Evolutionary conservation across 2,329 filamentous ascomycete genomes (phyloP).

Genomic region (Alternaria viburni): DNA sequence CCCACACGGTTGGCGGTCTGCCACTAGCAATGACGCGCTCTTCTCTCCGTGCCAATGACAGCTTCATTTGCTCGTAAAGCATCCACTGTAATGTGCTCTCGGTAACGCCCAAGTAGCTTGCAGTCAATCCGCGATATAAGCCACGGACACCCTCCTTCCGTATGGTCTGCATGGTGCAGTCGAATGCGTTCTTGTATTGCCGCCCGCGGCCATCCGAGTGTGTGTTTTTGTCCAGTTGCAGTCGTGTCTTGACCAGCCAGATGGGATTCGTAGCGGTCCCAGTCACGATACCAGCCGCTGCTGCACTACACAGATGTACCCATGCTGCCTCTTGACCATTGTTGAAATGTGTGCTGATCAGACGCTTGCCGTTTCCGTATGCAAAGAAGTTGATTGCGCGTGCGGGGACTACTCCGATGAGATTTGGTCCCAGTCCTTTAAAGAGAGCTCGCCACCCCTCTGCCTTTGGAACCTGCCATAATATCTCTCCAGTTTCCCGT

Average conservation of each 20-base stretch:
- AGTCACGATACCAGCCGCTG: constrained; percentile 80
- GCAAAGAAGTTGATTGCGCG: constrained; percentile 92
- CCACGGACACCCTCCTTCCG: constrained; percentile 80
- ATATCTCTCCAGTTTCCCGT: constrained; percentile 83
- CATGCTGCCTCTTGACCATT: constrained; percentile 71
- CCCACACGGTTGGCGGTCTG: constrained; percentile 71
- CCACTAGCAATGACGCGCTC: constrained; percentile 62
- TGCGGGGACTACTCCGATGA: constrained; percentile 87
- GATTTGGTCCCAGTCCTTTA: constrained; percentile 89
- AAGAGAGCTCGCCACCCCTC: constrained; percentile 90
- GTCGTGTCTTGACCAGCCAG: constrained; percentile 91
- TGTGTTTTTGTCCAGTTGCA: constrained; percentile 89
- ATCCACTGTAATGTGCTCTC: constrained; percentile 94
- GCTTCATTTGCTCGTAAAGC: constrained; percentile 91
- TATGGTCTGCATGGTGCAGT: constrained; percentile 84
- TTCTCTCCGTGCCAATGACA: constrained; percentile 70
- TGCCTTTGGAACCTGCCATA: constrained; percentile 76
- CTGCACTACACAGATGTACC: constrained; percentile 79
- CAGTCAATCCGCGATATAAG: constrained; percentile 88
- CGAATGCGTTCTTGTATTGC: constrained; percentile 84
- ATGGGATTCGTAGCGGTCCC: constrained; percentile 94
- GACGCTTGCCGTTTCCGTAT: constrained; percentile 88
- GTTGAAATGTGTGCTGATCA: constrained; percentile 79
- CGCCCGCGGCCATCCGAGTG: constrained; percentile 66
- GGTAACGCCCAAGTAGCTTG: constrained; percentile 87